phyloP scores from a whole-genome alignment of 768 basidiomycete species.

The Mrakia frigida region DNA sequence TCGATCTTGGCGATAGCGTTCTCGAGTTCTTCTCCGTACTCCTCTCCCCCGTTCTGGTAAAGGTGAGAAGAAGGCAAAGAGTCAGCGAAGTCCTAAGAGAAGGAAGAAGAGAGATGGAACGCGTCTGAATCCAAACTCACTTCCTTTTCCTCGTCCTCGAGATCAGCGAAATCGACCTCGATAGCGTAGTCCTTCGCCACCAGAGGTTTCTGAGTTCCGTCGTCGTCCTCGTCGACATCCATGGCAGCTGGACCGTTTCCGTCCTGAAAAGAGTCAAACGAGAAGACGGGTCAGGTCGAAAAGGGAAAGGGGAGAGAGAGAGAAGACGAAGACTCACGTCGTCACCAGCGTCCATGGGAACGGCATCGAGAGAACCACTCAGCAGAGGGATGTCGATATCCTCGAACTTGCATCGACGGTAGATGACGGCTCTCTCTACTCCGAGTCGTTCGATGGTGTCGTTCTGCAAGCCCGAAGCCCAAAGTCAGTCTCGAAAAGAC shows the following conservation, averaged over 20 bases:
- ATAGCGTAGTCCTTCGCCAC: constrained; percentile 77
- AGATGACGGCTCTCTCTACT: constrained; percentile 76
- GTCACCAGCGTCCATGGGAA: constrained; percentile 68
- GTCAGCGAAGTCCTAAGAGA: background rate
- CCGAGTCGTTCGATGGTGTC: constrained; percentile 87
- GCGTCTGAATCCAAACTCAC: constrained; percentile 45
- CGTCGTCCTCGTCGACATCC: constrained; percentile 86
- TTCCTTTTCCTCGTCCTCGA: constrained; percentile 70
- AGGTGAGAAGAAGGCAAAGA: background rate
- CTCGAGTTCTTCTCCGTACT: constrained; percentile 67
- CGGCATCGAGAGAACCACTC: constrained; percentile 70
- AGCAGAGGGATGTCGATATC: constrained; percentile 77
- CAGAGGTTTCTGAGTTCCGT: constrained; percentile 67
- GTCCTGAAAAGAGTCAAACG: constrained; percentile 19
- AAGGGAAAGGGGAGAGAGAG: background rate
- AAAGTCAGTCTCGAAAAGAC: background rate
- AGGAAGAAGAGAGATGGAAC: background rate
- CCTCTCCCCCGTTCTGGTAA: constrained; percentile 57
- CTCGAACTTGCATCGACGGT: constrained; percentile 88
- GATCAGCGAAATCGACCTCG: constrained; percentile 71
- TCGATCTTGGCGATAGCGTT: constrained; percentile 63
- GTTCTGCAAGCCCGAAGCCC: constrained; percentile 49
- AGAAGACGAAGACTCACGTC: constrained; percentile 57
- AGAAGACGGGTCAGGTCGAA: no score
- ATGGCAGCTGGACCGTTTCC: constrained; percentile 69